Percentiles rank a stretch among this genome's conserved stretches.
These are phyloP conservation scores for Penicillium arizonense DNA, from an alignment of 495 filamentous ascomycete genomes.

Conservation along the genomic window DNA sequence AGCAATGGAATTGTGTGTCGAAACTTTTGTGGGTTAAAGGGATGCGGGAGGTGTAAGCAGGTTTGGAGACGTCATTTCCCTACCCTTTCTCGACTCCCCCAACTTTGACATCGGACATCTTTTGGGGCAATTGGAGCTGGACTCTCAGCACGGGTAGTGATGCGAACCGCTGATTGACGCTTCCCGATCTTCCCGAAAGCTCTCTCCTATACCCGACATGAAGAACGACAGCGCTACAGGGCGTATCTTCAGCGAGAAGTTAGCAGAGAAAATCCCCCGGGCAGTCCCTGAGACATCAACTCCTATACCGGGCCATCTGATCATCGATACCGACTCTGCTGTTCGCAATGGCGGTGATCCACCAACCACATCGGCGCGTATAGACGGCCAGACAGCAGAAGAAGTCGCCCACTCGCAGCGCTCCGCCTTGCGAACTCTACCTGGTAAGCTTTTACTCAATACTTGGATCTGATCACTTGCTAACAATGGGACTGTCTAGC, in stretches of 20 bases:
- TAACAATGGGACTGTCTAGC: conserved; percentile 22
- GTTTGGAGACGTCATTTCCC: conserved; percentile 6
- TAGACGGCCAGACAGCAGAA: conserved; percentile 17
- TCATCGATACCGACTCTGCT: conserved; percentile 21
- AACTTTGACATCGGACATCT: conserved; percentile 1
- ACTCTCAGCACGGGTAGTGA: conserved; percentile 4
- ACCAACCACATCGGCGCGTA: conserved; percentile 17
- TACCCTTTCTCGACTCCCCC: neutral
- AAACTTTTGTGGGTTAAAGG: too few relatives aligned
- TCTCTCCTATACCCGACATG: conserved; percentile 11
- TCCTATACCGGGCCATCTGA: conserved; percentile 10
- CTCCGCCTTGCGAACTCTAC: conserved; percentile 27
- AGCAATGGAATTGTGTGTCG: too few relatives aligned
- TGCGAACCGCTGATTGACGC: conserved; percentile 11
- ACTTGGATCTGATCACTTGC: neutral
- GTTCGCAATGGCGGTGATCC: conserved; percentile 20
- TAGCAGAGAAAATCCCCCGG: conserved; percentile 20
- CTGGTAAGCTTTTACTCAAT: conserved; percentile 21
- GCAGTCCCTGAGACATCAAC: conserved; percentile 4
- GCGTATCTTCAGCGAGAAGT: conserved; percentile 13
- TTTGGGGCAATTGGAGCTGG: conserved; percentile 5
- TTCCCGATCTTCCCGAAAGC: conserved; percentile 11
- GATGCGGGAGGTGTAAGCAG: conserved; percentile 10
- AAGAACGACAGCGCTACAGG: conserved; percentile 15
- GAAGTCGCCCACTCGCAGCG: conserved; percentile 11